Conservation (phyloP, 2,329 filamentous ascomycete species). For the Trichophyton benhamiae region DNA sequence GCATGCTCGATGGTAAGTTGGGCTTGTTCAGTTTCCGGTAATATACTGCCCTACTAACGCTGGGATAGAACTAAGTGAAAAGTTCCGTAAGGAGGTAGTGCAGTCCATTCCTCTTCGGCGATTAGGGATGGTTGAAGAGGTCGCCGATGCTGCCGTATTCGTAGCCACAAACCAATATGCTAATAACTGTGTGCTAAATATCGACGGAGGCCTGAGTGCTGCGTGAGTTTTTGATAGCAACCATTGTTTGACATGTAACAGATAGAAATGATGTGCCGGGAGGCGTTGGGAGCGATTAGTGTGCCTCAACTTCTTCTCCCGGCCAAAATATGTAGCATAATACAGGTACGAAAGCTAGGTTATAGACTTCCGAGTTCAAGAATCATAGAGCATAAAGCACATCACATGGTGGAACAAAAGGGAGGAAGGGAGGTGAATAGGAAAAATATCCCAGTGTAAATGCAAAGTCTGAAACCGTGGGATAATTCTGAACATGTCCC, state of each 20-base stretch:
- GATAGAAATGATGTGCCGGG: too few species aligned
- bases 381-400: neutral
- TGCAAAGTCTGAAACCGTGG: slow-evolving; percentile 1
- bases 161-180: slow-evolving; percentile 67
- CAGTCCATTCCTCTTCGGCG: slow-evolving; percentile 51
- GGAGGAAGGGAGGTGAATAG: neutral
- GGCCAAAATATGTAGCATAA: neutral
- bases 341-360: neutral
- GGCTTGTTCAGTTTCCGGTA: neutral
- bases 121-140: slow-evolving; percentile 56
- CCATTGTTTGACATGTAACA: neutral
- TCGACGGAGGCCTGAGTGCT: slow-evolving; percentile 74
- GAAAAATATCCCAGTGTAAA: neutral
- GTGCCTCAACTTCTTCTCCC: neutral
- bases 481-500: neutral
- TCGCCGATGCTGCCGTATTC: slow-evolving; percentile 72
- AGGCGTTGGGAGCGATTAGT: neutral
- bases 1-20: slow-evolving; percentile 59
- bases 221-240: slow-evolving; percentile 27
- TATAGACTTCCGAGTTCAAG: neutral
- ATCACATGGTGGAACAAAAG: neutral
- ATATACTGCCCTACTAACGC: slow-evolving; percentile 1
- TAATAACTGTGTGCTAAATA: slow-evolving; percentile 74
- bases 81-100: slow-evolving; percentile 21
- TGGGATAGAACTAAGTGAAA: slow-evolving; percentile 32